These are phyloP conservation scores for Pseudocercospora vitis DNA, from an alignment of 2,329 filamentous ascomycete species.

Conservation along the genomic window DNA sequence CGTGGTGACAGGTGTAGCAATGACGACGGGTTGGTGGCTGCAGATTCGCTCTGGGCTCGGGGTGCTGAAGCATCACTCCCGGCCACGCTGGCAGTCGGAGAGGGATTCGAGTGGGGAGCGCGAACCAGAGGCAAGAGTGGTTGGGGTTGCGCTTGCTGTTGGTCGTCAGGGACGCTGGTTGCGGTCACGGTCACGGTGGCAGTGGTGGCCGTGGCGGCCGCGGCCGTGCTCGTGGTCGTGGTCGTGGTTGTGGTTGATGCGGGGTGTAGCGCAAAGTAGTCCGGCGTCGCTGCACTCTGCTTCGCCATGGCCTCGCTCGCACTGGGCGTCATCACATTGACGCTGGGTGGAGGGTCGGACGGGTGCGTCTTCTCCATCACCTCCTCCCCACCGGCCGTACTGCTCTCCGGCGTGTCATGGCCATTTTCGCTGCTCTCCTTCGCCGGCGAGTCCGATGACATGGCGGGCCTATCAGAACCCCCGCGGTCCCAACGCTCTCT, in stretches of 20 bases:
- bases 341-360: constrained; percentile 41
- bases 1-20: constrained; percentile 30
- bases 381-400: constrained; percentile 24
- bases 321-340: constrained; percentile 28
- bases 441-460: constrained; percentile 28
- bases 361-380: constrained; percentile 43
- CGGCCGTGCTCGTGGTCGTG: not conserved
- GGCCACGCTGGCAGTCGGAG: not conserved
- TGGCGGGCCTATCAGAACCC: constrained; percentile 15
- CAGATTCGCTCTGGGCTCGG: constrained; percentile 2
- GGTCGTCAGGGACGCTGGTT: too few relatives aligned
- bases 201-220: constrained; percentile 21
- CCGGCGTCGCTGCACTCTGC: constrained; percentile 7
- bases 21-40: constrained; percentile 11
- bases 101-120: constrained; percentile 1
- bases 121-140: constrained; percentile 22
- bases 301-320: constrained; percentile 19
- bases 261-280: constrained; percentile 8
- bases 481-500: constrained; percentile 15
- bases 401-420: constrained; percentile 14
- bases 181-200: too few relatives aligned
- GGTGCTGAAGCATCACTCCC: constrained; percentile 3
- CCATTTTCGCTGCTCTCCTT: constrained; percentile 20
- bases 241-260: not conserved
- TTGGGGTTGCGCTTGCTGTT: too few relatives aligned